Evolutionary conservation across 225 moss, liverwort and hornwort species (phyloP).

Genomic region (Marchantia paleacea): DNA sequence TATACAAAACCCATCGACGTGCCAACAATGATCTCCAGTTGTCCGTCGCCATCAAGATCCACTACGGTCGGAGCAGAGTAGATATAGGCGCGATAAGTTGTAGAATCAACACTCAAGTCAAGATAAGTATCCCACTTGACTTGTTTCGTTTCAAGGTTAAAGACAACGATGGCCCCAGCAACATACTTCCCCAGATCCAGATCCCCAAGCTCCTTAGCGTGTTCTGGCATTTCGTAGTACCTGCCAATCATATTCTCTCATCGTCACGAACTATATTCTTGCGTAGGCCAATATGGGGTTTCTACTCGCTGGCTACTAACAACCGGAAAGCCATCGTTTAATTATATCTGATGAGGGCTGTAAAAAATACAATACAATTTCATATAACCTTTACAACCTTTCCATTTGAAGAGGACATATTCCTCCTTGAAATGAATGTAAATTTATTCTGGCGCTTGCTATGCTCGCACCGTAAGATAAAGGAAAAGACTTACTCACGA

Average conservation of each 20-base stretch:
- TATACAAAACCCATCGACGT: constrained; percentile 88
- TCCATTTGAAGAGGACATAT: too few relatives aligned
- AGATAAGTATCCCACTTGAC: constrained; percentile 79
- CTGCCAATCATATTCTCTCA: constrained; percentile 35
- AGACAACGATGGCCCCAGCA: constrained; percentile 89
- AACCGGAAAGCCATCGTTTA: not conserved
- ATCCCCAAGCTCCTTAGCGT: constrained; percentile 78
- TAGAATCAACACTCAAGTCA: constrained; percentile 82
- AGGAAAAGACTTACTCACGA: constrained; percentile 65
- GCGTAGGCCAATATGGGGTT: not conserved
- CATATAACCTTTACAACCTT: not conserved
- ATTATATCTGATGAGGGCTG: not conserved
- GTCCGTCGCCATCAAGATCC: constrained; percentile 86
- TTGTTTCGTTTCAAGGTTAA: constrained; percentile 92
- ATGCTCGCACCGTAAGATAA: not conserved
- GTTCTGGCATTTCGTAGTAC: constrained; percentile 71
- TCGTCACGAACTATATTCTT: not conserved
- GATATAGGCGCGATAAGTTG: constrained; percentile 82
- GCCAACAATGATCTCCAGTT: constrained; percentile 79
- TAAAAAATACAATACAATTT: not conserved
- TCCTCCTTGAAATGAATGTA: too few relatives aligned
- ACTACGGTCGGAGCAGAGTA: constrained; percentile 95
- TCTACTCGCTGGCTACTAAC: not conserved
- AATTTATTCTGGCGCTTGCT: too few relatives aligned
- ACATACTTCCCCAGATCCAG: constrained; percentile 86